Conservation (phyloP, 2,329 filamentous ascomycete species). For the Ophidiomyces ophidiicola region DNA sequence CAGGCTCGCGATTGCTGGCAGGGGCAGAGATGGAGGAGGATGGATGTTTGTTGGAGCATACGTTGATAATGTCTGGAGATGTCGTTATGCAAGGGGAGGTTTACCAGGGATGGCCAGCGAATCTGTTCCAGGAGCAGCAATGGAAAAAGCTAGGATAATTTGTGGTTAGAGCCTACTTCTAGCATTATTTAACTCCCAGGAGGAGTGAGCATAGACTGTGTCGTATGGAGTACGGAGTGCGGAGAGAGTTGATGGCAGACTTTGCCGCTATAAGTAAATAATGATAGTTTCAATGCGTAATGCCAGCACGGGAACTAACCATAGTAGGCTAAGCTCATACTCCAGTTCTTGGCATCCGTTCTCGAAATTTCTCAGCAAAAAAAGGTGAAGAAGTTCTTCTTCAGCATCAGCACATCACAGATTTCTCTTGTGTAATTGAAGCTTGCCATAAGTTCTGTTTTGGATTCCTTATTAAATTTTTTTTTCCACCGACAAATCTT, state of each 20-base stretch:
- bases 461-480: background rate
- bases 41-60: conserved; percentile 4
- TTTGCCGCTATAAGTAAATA: too few species aligned
- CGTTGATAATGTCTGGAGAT: conserved; percentile 3
- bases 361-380: conserved; percentile 20
- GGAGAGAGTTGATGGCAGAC: too few species aligned
- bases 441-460: background rate
- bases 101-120: conserved; percentile 4
- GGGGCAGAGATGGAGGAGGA: background rate
- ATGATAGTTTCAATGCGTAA: too few species aligned
- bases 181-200: too few species aligned
- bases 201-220: too few species aligned
- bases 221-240: background rate
- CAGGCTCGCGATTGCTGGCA: background rate
- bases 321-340: background rate
- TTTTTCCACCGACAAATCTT: background rate
- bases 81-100: background rate
- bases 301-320: conserved; percentile 10
- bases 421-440: conserved; percentile 8
- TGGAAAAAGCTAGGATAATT: too few species aligned
- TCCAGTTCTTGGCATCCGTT: conserved; percentile 17
- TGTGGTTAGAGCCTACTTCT: too few species aligned
- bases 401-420: background rate
- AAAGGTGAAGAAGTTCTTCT: conserved; percentile 10
- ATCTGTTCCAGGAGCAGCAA: background rate